Conservation (phyloP, 208 protist genomes). For the Wallacemonas sp. region DNA sequence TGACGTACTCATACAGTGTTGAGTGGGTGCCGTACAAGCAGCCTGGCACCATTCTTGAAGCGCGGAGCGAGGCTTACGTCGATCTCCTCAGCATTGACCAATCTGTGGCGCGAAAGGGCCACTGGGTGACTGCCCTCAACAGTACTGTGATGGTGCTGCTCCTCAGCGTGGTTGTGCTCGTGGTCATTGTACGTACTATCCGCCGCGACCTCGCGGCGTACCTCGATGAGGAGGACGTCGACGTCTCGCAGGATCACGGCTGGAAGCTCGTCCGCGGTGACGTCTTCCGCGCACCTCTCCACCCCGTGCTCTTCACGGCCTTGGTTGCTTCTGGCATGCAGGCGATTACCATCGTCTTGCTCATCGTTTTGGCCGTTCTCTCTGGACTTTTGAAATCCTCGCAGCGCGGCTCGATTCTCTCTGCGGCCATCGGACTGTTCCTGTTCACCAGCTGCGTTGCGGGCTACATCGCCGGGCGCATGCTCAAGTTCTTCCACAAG, state of each 20-base stretch:
- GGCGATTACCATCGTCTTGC: conserved; percentile 70
- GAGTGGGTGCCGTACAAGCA: conserved; percentile 29
- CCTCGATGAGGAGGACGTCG: conserved; percentile 26
- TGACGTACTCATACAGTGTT: conserved; percentile 57
- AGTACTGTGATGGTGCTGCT: conserved; percentile 94
- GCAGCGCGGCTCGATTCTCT: conserved; percentile 91
- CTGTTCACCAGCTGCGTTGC: conserved; percentile 63
- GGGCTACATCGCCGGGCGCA: conserved; percentile 86
- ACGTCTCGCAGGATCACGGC: conserved; percentile 64
- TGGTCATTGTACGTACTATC: conserved; percentile 96
- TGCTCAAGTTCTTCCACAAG: conserved; percentile 88
- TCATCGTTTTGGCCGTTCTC: conserved; percentile 72
- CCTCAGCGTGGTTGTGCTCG: conserved; percentile 91
- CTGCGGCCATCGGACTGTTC: conserved; percentile 68
- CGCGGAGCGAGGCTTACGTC: conserved; percentile 94
- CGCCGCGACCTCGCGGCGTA: conserved; percentile 91
- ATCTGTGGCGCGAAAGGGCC: conserved; percentile 39
- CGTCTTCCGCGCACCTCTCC: conserved; percentile 93
- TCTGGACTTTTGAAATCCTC: conserved; percentile 90
- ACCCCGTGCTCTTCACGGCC: conserved; percentile 74
- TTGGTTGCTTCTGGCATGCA: conserved; percentile 92
- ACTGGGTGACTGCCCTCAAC: conserved; percentile 96
- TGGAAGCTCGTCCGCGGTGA: conserved; percentile 98
- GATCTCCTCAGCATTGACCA: conserved; percentile 36
- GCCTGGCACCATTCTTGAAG: conserved; percentile 71